Evolutionary conservation across 352 stramenopile genomes (phyloP).

Genomic region (Globisporangium lucens): DNA sequence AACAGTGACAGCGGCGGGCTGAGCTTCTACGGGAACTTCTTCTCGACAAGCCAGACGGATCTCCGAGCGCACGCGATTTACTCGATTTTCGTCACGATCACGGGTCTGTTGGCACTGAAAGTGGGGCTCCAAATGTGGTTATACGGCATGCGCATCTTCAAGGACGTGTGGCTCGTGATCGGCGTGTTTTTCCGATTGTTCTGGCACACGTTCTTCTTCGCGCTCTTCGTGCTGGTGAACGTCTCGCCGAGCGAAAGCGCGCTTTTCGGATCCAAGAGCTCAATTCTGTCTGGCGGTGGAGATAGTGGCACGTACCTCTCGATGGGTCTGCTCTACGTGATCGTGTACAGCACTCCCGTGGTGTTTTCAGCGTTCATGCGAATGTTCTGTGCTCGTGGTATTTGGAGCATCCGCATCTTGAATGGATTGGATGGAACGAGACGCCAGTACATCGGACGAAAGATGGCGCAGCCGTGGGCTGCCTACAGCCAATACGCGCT

Average conservation of each 20-base stretch:
- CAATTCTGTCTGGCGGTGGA: slow-evolving; percentile 42
- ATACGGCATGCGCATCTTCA: slow-evolving; percentile 60
- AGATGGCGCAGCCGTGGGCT: slow-evolving; percentile 64
- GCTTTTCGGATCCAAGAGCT: slow-evolving; percentile 41
- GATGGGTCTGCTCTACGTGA: slow-evolving; percentile 51
- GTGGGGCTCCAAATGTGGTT: slow-evolving; percentile 78
- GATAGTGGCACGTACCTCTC: slow-evolving; percentile 53
- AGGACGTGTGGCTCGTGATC: slow-evolving; percentile 53
- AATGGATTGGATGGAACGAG: slow-evolving; percentile 67
- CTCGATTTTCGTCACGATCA: slow-evolving; percentile 63
- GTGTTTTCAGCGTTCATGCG: slow-evolving; percentile 40
- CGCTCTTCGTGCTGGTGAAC: slow-evolving; percentile 52
- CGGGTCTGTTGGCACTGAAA: slow-evolving; percentile 55
- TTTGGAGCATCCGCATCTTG: slow-evolving; percentile 63
- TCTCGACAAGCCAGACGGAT: slow-evolving; percentile 44
- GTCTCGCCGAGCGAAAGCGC: slow-evolving; percentile 59
- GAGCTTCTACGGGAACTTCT: slow-evolving; percentile 64
- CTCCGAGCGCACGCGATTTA: slow-evolving; percentile 69
- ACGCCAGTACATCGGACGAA: slow-evolving; percentile 72
- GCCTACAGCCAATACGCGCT: slow-evolving; percentile 58
- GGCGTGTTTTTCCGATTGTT: slow-evolving; percentile 63
- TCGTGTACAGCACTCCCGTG: slow-evolving; percentile 65
- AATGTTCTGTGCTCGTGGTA: slow-evolving; percentile 43
- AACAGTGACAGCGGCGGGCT: slow-evolving; percentile 41
- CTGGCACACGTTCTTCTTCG: slow-evolving; percentile 77